Evolutionary conservation across 331 rosid genomes (phyloP), one percentile per base, ranked within the genome.

Genomic region (Quercus tomentella): DNA sequence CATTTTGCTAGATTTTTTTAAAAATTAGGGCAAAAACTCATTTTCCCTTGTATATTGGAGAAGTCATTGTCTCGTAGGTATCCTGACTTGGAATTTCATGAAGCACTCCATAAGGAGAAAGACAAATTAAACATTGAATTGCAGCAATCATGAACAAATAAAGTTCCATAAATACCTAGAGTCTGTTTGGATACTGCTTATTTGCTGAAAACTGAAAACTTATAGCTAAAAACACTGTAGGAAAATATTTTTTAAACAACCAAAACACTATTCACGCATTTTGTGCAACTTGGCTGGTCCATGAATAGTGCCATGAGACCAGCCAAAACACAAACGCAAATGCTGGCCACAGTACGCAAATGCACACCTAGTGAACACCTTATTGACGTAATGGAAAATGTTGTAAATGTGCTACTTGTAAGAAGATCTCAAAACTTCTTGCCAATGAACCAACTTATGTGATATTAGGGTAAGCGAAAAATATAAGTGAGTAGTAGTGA

Each of bases 31-130:
- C 1, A 30, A 30, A 30, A 30, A 30, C 33, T 30, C 33, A 30
- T 30, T 30, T 30, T 30, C 1, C 5, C 33, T 5, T 30, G 5
- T 4, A 30, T 30, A 30, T 30, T 0, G 5, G 5, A 30, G 72
- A 87, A 82, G 25, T 79, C 81, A 16, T 58, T 82, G 23, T 87
- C 84, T 30, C 68, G 56, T 33, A 56, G 43, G 28, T 79, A 84
- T 61, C 84, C 81, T 1, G 49, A 82, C 33, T 33, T 82, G 70
- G 61, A 54, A 43, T 82, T 87, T 52, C 41, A 56, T 20, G 79
- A 82, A 80, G 88, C 88, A 49, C 86, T 87, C 28, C 31, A 62
- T 7, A 73, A 77, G 70, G 91, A 87, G 76, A 84, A 67, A 18
- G 84, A 80, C 54, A 87, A 84, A 73, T 79, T 84, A 17, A 54